These are phyloP conservation scores for Firmiana major DNA, from an alignment of 345 rosid genomes.

Conservation along the genomic window DNA sequence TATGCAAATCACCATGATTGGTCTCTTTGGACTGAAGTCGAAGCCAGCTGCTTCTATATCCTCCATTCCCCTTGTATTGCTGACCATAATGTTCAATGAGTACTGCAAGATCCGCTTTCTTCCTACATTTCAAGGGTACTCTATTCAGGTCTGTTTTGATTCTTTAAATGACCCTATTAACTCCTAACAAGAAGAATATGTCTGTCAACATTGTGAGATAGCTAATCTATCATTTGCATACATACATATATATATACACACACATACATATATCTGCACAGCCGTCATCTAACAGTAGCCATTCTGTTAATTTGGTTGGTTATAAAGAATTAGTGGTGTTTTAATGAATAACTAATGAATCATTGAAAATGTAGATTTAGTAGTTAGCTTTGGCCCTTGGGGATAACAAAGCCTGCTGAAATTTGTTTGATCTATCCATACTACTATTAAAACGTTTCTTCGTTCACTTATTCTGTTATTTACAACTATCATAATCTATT, in stretches of 20 bases:
- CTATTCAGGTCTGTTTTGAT: slow-evolving; percentile 50
- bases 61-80: slow-evolving; percentile 63
- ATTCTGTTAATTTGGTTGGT: too few relatives aligned
- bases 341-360: too few relatives aligned
- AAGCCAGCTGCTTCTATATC: slow-evolving; percentile 81
- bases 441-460: too few relatives aligned
- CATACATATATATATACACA: too few relatives aligned
- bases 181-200: not conserved
- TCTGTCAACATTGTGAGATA: not conserved
- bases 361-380: too few relatives aligned
- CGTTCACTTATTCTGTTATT: too few relatives aligned
- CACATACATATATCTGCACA: not conserved
- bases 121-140: slow-evolving; percentile 54
- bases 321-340: too few relatives aligned
- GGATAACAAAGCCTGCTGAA: too few relatives aligned
- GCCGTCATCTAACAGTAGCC: too few relatives aligned
- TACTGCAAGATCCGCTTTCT: slow-evolving; percentile 89
- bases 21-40: slow-evolving; percentile 86
- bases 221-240: not conserved
- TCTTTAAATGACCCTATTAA: not conserved
- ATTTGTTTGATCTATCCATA: too few relatives aligned
- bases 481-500: too few relatives aligned
- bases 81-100: slow-evolving; percentile 71
- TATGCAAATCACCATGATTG: slow-evolving; percentile 92
- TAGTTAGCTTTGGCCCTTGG: too few relatives aligned